Evolutionary conservation across 148 eudicot species (phyloP).

Genomic region (Silene latifolia): DNA sequence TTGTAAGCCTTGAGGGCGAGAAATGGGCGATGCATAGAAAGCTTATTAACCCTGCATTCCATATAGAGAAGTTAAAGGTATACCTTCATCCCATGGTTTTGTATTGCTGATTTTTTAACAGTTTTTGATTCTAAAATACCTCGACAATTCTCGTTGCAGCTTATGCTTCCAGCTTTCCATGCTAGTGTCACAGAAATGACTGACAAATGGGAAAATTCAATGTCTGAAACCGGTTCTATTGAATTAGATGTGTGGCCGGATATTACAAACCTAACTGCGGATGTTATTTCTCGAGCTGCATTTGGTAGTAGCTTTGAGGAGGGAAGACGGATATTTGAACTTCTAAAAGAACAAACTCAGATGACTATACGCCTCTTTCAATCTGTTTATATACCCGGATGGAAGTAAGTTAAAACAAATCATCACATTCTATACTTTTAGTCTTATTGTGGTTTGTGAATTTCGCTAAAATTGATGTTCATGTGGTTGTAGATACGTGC

Average conservation of each 20-base stretch:
- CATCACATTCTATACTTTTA: no score
- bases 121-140: neutral
- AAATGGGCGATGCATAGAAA: slow-evolving; percentile 47
- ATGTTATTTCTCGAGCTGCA: slow-evolving; percentile 49
- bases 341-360: slow-evolving; percentile 38
- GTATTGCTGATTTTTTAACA: neutral
- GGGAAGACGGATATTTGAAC: slow-evolving; percentile 45
- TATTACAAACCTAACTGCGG: slow-evolving; percentile 34
- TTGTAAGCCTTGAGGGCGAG: slow-evolving; percentile 41
- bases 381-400: slow-evolving; percentile 43
- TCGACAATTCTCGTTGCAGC: slow-evolving; percentile 17
- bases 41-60: slow-evolving; percentile 49
- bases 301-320: slow-evolving; percentile 50
- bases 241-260: slow-evolving; percentile 56
- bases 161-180: slow-evolving; percentile 38
- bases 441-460: no score
- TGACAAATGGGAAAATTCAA: slow-evolving; percentile 39
- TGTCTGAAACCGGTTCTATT: slow-evolving; percentile 14
- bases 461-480: neutral
- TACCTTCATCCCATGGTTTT: neutral
- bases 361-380: slow-evolving; percentile 23
- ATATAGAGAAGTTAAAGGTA: slow-evolving; percentile 56
- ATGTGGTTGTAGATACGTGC: slow-evolving; percentile 20
- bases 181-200: slow-evolving; percentile 26
- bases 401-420: slow-evolving; percentile 24